A percentile compares a stretch with the other conserved stretches of the same genome.
Conservation (phyloP, 345 rosid genomes). For the Lepidium sativum region DNA sequence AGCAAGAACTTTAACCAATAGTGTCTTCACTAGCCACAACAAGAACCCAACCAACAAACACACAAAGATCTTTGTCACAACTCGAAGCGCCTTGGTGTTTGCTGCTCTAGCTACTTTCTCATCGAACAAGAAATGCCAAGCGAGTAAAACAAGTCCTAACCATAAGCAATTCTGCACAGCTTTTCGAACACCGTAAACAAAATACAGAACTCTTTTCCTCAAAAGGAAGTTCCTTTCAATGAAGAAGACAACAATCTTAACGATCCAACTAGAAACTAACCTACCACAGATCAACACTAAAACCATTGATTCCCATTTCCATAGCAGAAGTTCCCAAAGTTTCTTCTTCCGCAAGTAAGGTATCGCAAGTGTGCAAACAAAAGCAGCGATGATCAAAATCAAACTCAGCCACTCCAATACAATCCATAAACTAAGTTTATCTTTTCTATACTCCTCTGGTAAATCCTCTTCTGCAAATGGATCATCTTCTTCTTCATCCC, state of each 20-base stretch:
- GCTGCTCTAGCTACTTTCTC: conserved; percentile 36
- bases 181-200: conserved; percentile 55
- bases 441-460: conserved; percentile 42
- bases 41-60: conserved; percentile 47
- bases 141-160: conserved; percentile 56
- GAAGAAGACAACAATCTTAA: conserved; percentile 46
- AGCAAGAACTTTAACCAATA: conserved; percentile 62
- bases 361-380: conserved; percentile 40
- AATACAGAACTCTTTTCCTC: conserved; percentile 57
- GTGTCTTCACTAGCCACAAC: conserved; percentile 59
- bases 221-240: conserved; percentile 60
- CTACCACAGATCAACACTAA: conserved; percentile 67
- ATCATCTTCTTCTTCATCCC: conserved; percentile 50
- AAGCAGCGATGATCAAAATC: conserved; percentile 32
- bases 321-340: conserved; percentile 37
- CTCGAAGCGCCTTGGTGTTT: conserved; percentile 14
- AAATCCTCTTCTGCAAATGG: conserved; percentile 50
- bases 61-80: conserved; percentile 44
- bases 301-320: conserved; percentile 69
- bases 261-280: conserved; percentile 59
- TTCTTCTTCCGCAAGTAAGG: conserved; percentile 23
- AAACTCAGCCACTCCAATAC: conserved; percentile 50
- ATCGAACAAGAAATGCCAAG: conserved; percentile 60
- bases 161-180: conserved; percentile 63
- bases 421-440: conserved; percentile 23